Evolutionary conservation across 768 basidiomycete genomes (phyloP).

Genomic region (Holtermanniella nyarrowii): DNA sequence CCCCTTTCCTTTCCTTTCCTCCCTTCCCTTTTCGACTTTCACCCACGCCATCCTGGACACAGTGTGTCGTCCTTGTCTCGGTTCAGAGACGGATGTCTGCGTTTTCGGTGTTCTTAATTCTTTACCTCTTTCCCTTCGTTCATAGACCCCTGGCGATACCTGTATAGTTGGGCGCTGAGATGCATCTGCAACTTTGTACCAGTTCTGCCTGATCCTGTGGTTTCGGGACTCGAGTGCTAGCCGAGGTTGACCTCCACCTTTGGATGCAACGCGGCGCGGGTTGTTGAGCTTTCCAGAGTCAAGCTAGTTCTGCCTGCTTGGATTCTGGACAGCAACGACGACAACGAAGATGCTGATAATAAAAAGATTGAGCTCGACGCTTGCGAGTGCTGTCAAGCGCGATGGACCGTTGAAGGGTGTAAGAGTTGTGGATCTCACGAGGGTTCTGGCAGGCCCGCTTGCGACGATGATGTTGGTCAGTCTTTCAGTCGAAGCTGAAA

Average conservation of each 20-base stretch:
- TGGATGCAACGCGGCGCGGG: no score
- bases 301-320: no score
- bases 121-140: no score
- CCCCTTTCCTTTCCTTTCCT: not conserved
- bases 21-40: not conserved
- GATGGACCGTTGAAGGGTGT: constrained; percentile 59
- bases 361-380: no score
- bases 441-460: constrained; percentile 83
- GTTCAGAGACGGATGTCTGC: not conserved
- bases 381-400: not conserved
- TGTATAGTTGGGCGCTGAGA: not conserved
- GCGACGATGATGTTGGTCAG: constrained; percentile 81
- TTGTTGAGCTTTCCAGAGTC: no score
- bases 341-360: no score
- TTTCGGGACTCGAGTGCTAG: no score
- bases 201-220: no score
- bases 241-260: no score
- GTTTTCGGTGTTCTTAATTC: no score
- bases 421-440: constrained; percentile 75
- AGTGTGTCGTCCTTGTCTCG: not conserved
- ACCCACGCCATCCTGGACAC: not conserved
- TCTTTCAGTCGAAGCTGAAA: not conserved
- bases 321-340: no score
- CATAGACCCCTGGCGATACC: not conserved
- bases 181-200: no score